Evolutionary conservation across 2,329 filamentous ascomycete genomes (phyloP), one percentile per base, ranked within the genome.

Genomic region (Botrytis squamosa): DNA sequence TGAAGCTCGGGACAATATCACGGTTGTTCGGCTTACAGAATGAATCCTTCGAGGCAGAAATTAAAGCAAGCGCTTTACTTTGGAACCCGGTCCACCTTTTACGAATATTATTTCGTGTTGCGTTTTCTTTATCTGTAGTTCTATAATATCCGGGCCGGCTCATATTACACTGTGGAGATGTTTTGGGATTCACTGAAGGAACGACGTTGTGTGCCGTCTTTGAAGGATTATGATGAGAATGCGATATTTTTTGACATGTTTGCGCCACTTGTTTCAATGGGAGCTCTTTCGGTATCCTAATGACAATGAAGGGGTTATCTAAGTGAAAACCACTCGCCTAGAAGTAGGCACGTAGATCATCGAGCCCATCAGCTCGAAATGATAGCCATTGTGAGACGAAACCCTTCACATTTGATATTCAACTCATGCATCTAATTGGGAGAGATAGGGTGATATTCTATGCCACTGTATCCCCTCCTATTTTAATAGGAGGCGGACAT

Each of bases 21-120:
- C 4, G 22, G 22, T 40, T 52, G 10, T 65, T 42, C 65, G 16
- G 36, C 22, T 33, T 25, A 10, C 33, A n/a, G 22, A 55, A 52
- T 38, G 4, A 55, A 68, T 57, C 36, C 46, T 57, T 68, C 36
- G 36, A 68, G 49, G 36, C 36, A 68, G 65, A 22, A 68, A 33
- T 42, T 4, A 42, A 57, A 42, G 64, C 46, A 68, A 42, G 65
- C 65, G 36, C 65, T 68, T 68, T 22, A 42, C 4, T 68, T 68
- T 68, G 9, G 22, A 18, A 33, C 9, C 16, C 36, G 33, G 4
- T 55, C 46, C 65, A 40, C 36, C 10, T 68, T 40, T 55, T 12
- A 68, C 46, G 33, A 33, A 55, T 14, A 9, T 14, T 9, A 22
- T 33, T 33, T 49, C 22, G 10, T 42, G 14, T 57, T 52, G 18